Conservation (phyloP, 2,329 filamentous ascomycete genomes). For the Aspergillus sp. region DNA sequence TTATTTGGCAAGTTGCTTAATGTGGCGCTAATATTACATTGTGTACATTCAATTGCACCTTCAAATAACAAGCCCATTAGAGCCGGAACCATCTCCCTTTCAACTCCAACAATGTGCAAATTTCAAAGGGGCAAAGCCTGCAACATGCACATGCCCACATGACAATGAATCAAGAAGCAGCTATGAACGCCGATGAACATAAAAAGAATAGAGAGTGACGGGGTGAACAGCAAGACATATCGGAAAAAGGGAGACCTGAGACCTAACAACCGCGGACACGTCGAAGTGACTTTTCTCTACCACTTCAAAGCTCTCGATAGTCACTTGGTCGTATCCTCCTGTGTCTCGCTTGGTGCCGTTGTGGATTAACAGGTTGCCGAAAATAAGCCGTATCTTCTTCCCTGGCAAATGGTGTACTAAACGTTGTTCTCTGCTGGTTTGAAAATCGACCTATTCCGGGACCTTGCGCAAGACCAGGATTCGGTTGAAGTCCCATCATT, state of each 20-base stretch:
- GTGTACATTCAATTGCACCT: not conserved
- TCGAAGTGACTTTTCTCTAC: not conserved
- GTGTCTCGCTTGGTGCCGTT: constrained; percentile 81
- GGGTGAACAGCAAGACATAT: too few relatives aligned
- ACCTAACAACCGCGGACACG: not conserved
- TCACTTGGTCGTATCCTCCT: constrained; percentile 82
- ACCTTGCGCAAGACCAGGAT: constrained; percentile 34
- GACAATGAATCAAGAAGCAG: not conserved
- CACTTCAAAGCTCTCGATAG: constrained; percentile 72
- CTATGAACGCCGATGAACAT: not conserved
- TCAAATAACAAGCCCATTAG: not conserved
- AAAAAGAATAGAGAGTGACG: not conserved
- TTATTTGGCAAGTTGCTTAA: not conserved
- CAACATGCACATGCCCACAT: not conserved
- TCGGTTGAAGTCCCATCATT: constrained; percentile 32
- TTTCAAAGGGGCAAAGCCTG: not conserved
- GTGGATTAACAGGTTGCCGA: constrained; percentile 90
- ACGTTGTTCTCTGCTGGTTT: constrained; percentile 60
- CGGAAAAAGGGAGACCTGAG: not conserved
- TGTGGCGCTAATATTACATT: not conserved
- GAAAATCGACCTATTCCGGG: constrained; percentile 49
- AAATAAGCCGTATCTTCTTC: constrained; percentile 91
- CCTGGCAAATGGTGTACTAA: constrained; percentile 57
- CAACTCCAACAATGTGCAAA: not conserved
- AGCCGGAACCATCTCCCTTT: not conserved